phyloP scores from a whole-genome alignment of 768 basidiomycete genomes.

The Serendipita sp. region DNA sequence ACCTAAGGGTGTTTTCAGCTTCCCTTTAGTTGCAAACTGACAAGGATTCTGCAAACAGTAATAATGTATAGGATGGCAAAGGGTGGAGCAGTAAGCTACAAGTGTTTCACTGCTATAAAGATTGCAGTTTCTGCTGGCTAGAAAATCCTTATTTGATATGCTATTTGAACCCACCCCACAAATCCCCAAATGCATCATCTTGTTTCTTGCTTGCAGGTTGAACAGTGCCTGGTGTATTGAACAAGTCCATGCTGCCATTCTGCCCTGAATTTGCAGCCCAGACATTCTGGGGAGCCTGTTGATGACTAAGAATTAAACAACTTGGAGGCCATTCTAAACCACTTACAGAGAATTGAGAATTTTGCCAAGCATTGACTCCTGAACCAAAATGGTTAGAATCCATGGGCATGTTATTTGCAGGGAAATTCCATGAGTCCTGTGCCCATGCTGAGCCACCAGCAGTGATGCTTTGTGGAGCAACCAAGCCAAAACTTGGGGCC shows the following conservation, averaged over 20 bases:
- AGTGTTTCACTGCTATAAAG: too few relatives aligned
- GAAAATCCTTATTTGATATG: too few relatives aligned
- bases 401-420: slow-evolving; percentile 43
- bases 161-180: slow-evolving; percentile 73
- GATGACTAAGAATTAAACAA: slow-evolving; percentile 20
- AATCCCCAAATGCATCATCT: slow-evolving; percentile 67
- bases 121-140: too few relatives aligned
- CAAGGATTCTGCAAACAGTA: too few relatives aligned
- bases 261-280: slow-evolving; percentile 32
- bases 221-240: slow-evolving; percentile 15
- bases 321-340: not conserved
- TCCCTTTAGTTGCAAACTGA: too few relatives aligned
- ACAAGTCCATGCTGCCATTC: slow-evolving; percentile 19
- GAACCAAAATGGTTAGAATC: not conserved
- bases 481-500: slow-evolving; percentile 17
- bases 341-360: slow-evolving; percentile 2
- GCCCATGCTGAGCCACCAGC: slow-evolving; percentile 35
- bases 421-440: slow-evolving; percentile 25
- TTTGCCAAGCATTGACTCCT: not conserved
- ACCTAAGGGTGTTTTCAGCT: too few relatives aligned
- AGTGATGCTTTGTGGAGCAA: slow-evolving; percentile 20
- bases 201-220: slow-evolving; percentile 31
- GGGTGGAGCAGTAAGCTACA: too few relatives aligned
- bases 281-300: slow-evolving; percentile 25
- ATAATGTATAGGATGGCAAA: too few relatives aligned